Evolutionary conservation across 768 basidiomycete species (phyloP).

Genomic region (Mycena kentingensis): DNA sequence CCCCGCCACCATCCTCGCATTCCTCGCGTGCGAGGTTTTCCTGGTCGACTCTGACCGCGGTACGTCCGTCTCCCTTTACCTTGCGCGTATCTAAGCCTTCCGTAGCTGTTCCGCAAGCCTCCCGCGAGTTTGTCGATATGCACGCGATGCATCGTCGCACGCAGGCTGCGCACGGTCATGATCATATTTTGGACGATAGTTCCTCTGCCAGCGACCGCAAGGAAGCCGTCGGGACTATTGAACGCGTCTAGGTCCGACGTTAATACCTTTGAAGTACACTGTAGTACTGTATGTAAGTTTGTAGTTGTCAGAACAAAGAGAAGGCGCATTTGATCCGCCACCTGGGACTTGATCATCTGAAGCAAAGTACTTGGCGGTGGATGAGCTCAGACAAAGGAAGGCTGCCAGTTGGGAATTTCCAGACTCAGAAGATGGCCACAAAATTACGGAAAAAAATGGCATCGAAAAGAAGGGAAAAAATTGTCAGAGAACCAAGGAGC

Average conservation of each 20-base stretch:
- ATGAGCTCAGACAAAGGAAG: too few species aligned
- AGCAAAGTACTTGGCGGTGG: too few species aligned
- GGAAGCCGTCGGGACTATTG: slow-evolving; percentile 15
- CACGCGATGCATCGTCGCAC: slow-evolving; percentile 19
- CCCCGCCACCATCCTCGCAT: slow-evolving; percentile 60
- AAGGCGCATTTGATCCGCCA: too few species aligned
- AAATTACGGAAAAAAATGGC: too few species aligned
- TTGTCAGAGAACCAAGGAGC: too few species aligned
- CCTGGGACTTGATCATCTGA: too few species aligned
- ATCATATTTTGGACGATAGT: background rate
- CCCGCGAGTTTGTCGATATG: slow-evolving; percentile 20
- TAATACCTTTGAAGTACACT: too few species aligned
- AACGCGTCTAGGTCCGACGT: slow-evolving; percentile 19
- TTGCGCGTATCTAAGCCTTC: background rate
- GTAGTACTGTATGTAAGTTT: too few species aligned
- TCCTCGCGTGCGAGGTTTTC: slow-evolving; percentile 56
- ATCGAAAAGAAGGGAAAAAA: too few species aligned
- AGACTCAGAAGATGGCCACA: too few species aligned
- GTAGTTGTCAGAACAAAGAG: too few species aligned
- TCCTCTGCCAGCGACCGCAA: background rate
- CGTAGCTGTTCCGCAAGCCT: slow-evolving; percentile 15
- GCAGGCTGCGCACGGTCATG: slow-evolving; percentile 1
- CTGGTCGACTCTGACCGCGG: slow-evolving; percentile 61
- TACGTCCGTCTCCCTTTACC: slow-evolving; percentile 29
- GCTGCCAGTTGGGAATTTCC: too few species aligned